Percentiles rank a stretch among this genome's conserved stretches.
Evolutionary conservation across 768 basidiomycete species (phyloP).

Genomic region (Aureoboletus auriporus): DNA sequence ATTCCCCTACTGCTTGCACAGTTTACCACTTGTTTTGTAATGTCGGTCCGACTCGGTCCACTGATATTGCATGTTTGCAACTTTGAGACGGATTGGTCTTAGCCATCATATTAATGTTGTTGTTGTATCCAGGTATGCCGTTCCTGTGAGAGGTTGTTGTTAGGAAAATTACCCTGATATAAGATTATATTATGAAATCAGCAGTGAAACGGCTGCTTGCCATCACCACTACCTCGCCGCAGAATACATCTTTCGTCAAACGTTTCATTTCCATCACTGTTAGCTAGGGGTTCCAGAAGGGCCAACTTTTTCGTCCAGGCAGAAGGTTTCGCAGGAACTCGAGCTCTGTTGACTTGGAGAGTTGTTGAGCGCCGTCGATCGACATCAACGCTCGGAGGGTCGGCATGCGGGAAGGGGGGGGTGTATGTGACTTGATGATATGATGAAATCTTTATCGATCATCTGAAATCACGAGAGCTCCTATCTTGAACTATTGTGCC

Average conservation of each 20-base stretch:
- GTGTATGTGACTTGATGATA: neutral
- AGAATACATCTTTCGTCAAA: neutral
- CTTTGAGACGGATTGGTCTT: neutral
- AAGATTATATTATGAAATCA: too few species aligned
- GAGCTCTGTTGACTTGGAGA: too few species aligned
- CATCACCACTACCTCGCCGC: too few species aligned
- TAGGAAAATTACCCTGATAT: neutral
- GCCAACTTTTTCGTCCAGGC: too few species aligned
- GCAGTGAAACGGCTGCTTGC: neutral
- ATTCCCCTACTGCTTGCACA: neutral
- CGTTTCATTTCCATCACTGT: neutral
- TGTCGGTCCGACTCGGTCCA: neutral
- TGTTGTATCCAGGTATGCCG: neutral
- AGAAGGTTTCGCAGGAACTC: too few species aligned
- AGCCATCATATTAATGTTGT: neutral
- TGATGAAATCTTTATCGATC: neutral
- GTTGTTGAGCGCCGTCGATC: too few species aligned
- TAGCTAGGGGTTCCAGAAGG: too few species aligned
- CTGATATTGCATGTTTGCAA: conserved; percentile 2
- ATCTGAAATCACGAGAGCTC: neutral
- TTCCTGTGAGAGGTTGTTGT: neutral
- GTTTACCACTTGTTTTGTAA: conserved; percentile 6
- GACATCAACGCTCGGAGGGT: too few species aligned
- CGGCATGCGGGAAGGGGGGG: too few species aligned
- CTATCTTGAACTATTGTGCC: neutral